phyloP scores from a whole-genome alignment of 2,329 filamentous ascomycete genomes.

The Beauveria caledonica region DNA sequence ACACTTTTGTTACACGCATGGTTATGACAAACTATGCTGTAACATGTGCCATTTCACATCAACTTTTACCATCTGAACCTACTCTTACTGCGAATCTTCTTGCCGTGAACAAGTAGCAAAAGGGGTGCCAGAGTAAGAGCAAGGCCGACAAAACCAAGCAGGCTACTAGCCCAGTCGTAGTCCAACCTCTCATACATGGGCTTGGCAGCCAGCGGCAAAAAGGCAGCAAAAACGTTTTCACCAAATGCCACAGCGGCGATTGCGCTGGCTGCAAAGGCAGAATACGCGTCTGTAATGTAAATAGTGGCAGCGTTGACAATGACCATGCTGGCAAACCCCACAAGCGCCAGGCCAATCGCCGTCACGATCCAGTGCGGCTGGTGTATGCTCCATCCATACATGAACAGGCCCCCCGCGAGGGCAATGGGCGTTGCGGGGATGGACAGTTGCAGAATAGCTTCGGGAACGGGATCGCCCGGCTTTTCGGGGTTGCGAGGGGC shows the following conservation, averaged over 20 bases:
- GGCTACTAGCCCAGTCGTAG: slow-evolving; percentile 12
- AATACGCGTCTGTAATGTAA: slow-evolving; percentile 12
- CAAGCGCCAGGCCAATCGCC: slow-evolving; percentile 8
- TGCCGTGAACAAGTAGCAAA: slow-evolving; percentile 3
- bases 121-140: slow-evolving; percentile 10
- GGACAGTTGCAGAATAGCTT: slow-evolving; percentile 11
- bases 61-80: neutral
- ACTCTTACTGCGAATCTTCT: slow-evolving; percentile 10
- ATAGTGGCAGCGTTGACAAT: slow-evolving; percentile 11
- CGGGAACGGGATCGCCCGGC: slow-evolving; percentile 9
- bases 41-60: no score
- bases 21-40: neutral
- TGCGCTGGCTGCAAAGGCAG: slow-evolving; percentile 11
- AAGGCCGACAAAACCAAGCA: slow-evolving; percentile 11
- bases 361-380: slow-evolving; percentile 13
- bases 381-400: slow-evolving; percentile 12
- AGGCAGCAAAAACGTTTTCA: slow-evolving; percentile 12
- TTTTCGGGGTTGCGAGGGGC: neutral
- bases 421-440: slow-evolving; percentile 9
- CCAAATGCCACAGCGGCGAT: slow-evolving; percentile 14
- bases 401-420: slow-evolving; percentile 12
- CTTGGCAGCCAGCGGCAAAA: slow-evolving; percentile 13
- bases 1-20: neutral
- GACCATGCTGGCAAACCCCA: slow-evolving; percentile 13
- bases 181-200: slow-evolving; percentile 12